Percentiles rank a stretch among this genome's conserved stretches.
These are phyloP conservation scores for Yamadazyma takamatsuzukensis DNA, from an alignment of 805 yeast genomes.

Conservation along the genomic window DNA sequence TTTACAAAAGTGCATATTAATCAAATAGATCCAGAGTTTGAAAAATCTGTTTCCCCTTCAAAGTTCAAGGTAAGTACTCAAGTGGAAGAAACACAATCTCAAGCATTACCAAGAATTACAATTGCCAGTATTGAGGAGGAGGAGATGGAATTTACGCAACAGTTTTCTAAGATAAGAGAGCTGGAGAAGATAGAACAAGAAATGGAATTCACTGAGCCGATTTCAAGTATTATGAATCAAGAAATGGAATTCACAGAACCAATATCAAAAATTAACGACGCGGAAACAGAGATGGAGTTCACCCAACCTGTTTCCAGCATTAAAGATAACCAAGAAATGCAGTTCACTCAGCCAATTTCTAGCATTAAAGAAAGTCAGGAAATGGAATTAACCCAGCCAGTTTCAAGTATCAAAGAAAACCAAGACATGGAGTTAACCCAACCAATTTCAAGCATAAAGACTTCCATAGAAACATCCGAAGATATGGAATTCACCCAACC, in stretches of 20 bases:
- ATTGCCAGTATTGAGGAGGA: constrained; percentile 5
- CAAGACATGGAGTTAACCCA: constrained; percentile 12
- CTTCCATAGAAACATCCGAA: background rate
- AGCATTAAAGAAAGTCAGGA: constrained; percentile 4
- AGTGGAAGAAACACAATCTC: background rate
- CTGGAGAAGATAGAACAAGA: constrained; percentile 7
- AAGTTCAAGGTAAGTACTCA: constrained; percentile 1
- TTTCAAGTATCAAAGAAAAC: constrained; percentile 1
- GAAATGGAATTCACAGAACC: constrained; percentile 11
- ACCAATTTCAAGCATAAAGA: constrained; percentile 3
- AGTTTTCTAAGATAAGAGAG: constrained; percentile 3
- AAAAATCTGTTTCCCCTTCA: background rate
- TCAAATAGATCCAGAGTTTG: too few species aligned
- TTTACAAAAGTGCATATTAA: constrained; percentile 2
- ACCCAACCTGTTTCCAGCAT: constrained; percentile 8
- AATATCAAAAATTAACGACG: constrained; percentile 2
- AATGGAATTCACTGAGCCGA: constrained; percentile 22
- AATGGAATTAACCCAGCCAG: constrained; percentile 9
- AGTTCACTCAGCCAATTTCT: constrained; percentile 6
- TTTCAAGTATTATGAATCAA: constrained; percentile 2
- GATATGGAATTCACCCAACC: constrained; percentile 14
- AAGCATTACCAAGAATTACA: constrained; percentile 1
- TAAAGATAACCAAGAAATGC: constrained; percentile 3
- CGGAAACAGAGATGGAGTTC: constrained; percentile 9
- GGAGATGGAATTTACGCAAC: constrained; percentile 18